These are phyloP conservation scores for Crithidia sp. DNA, from an alignment of 208 protist genomes.

Conservation along the genomic window DNA sequence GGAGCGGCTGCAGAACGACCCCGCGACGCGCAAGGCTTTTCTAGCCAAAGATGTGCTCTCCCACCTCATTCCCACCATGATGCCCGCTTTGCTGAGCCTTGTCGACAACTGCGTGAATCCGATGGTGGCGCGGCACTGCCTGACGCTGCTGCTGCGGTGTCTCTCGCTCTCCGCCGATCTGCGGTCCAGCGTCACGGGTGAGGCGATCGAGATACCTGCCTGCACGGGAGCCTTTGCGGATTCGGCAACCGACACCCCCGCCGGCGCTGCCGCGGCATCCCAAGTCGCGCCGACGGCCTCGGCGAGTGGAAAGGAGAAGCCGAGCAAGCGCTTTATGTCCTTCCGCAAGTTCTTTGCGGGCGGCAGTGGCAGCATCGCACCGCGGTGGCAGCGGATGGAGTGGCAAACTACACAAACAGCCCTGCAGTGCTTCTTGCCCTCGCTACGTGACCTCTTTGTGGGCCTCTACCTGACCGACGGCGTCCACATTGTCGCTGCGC, in stretches of 20 bases:
- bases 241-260: not conserved
- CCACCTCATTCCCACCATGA: conserved; percentile 39
- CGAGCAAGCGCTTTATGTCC: not conserved
- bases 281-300: not conserved
- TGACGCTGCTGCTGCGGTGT: conserved; percentile 67
- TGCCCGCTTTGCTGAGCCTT: conserved; percentile 58
- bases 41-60: conserved; percentile 42
- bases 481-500: conserved; percentile 29
- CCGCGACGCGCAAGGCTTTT: conserved; percentile 36
- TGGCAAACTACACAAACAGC: conserved; percentile 31
- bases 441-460: conserved; percentile 33
- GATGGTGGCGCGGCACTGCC: conserved; percentile 72
- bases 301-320: conserved; percentile 8
- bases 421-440: conserved; percentile 28
- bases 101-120: conserved; percentile 71
- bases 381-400: conserved; percentile 27
- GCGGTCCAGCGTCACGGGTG: conserved; percentile 27
- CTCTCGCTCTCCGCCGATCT: conserved; percentile 56
- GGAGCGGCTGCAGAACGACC: conserved; percentile 35
- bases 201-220: conserved; percentile 13
- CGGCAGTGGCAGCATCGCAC: conserved; percentile 1
- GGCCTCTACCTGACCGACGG: conserved; percentile 23
- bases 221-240: too few species aligned
- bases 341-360: conserved; percentile 29
- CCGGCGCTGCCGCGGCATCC: not conserved